These are phyloP conservation scores for Ochetophila trinervis DNA, from an alignment of 306 rosid species.

Conservation along the genomic window DNA sequence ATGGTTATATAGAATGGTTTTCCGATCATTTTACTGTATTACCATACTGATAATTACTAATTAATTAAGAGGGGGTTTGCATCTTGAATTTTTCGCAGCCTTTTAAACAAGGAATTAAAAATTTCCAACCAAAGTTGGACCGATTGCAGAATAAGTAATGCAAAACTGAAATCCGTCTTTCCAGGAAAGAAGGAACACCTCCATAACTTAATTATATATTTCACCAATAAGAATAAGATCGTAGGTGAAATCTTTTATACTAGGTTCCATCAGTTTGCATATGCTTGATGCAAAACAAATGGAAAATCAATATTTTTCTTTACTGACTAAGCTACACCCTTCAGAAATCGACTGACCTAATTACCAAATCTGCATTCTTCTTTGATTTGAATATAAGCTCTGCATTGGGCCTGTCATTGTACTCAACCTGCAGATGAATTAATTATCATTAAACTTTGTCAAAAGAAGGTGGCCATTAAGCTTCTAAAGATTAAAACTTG, in stretches of 20 bases:
- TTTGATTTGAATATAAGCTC: constrained; percentile 75
- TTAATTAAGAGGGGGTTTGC: no score
- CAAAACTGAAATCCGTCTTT: no score
- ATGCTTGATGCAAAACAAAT: not conserved
- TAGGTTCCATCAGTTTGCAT: not conserved
- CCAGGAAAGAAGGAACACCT: not conserved
- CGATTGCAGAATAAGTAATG: no score
- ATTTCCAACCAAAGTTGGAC: no score
- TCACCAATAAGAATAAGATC: no score
- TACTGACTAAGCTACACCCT: not conserved
- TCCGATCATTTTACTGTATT: no score
- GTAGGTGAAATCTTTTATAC: not conserved
- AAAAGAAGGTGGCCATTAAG: not conserved
- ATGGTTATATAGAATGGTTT: no score
- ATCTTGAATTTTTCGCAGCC: no score
- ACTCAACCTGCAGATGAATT: constrained; percentile 52
- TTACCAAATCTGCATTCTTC: constrained; percentile 69
- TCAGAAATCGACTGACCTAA: constrained; percentile 72
- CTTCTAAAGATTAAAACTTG: not conserved
- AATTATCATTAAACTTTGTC: not conserved
- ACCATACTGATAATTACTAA: no score
- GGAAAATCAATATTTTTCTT: not conserved
- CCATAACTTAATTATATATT: no score
- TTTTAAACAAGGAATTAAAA: no score
- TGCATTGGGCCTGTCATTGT: constrained; percentile 84